phyloP scores from a whole-genome alignment of 2,329 filamentous ascomycete species.

The Plectosphaerella plurivora region DNA sequence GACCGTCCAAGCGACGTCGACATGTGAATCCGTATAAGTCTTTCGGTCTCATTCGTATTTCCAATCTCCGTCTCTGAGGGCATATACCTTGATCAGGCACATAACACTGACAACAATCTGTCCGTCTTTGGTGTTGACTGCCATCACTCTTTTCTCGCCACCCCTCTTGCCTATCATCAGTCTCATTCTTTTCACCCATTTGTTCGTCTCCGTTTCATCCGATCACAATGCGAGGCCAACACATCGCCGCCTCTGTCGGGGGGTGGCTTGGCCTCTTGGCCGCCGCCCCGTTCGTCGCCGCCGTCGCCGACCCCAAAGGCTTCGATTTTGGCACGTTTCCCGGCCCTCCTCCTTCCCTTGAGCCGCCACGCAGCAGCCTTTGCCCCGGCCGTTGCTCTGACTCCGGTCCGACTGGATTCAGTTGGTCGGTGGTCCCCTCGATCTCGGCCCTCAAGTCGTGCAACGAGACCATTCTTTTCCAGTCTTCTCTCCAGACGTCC shows the following conservation, averaged over 20 bases:
- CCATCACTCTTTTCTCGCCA: too few relatives aligned
- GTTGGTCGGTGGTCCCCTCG: not conserved
- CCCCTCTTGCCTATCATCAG: too few relatives aligned
- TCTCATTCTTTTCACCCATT: too few relatives aligned
- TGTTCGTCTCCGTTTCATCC: too few relatives aligned
- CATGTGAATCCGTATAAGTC: too few relatives aligned
- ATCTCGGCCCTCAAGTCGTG: not conserved
- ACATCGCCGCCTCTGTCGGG: not conserved
- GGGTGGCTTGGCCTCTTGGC: not conserved
- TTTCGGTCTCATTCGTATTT: too few relatives aligned
- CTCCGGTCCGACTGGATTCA: not conserved
- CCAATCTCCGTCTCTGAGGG: too few relatives aligned
- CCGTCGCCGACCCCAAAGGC: not conserved
- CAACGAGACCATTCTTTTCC: conserved; percentile 1
- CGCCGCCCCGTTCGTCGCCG: not conserved
- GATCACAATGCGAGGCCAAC: not conserved
- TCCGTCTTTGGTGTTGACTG: too few relatives aligned
- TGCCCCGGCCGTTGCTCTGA: not conserved
- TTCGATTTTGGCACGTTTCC: not conserved
- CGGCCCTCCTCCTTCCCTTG: not conserved
- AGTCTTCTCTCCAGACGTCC: not conserved
- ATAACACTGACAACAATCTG: too few relatives aligned
- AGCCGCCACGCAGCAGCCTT: not conserved
- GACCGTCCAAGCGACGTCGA: too few relatives aligned
- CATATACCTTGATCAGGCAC: too few relatives aligned